A percentile compares a stretch with the other conserved stretches of the same genome.
Conservation (phyloP, 2,329 filamentous ascomycete species). For the Colletotrichum viniferum region DNA sequence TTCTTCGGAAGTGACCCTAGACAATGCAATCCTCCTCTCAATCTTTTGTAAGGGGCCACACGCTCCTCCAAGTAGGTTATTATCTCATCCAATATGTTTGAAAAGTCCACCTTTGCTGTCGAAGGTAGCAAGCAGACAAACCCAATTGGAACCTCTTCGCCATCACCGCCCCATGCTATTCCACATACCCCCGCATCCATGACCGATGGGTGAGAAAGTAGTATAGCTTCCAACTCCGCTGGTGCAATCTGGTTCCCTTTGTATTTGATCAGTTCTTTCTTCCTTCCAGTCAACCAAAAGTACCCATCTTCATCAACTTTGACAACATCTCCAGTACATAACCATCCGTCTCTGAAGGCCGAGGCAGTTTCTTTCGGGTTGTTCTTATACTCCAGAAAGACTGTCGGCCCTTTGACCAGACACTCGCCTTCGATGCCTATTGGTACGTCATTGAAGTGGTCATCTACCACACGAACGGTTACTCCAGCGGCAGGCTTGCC, state of each 20-base stretch:
- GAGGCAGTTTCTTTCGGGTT: background rate
- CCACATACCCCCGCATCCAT: background rate
- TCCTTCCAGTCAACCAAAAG: slow-evolving; percentile 33
- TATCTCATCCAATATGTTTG: background rate
- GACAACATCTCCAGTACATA: slow-evolving; percentile 34
- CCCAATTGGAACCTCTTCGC: background rate
- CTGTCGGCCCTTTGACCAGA: background rate
- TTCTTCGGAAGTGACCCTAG: background rate
- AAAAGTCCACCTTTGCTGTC: background rate
- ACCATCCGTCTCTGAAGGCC: slow-evolving; percentile 31
- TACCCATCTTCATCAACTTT: slow-evolving; percentile 31
- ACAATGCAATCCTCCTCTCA: background rate
- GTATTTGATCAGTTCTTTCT: slow-evolving; percentile 37
- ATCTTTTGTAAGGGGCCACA: background rate
- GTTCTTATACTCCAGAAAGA: background rate
- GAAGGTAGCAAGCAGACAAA: background rate
- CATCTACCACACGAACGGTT: background rate
- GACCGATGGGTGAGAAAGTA: background rate
- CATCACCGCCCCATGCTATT: background rate
- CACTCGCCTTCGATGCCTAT: background rate
- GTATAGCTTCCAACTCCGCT: slow-evolving; percentile 33
- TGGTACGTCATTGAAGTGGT: background rate
- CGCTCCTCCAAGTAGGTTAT: background rate
- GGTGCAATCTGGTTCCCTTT: slow-evolving; percentile 35
- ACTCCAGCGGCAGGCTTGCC: background rate